phyloP scores from a whole-genome alignment of 1,139 yeast species.

The Candida pseudoviswanathii region DNA sequence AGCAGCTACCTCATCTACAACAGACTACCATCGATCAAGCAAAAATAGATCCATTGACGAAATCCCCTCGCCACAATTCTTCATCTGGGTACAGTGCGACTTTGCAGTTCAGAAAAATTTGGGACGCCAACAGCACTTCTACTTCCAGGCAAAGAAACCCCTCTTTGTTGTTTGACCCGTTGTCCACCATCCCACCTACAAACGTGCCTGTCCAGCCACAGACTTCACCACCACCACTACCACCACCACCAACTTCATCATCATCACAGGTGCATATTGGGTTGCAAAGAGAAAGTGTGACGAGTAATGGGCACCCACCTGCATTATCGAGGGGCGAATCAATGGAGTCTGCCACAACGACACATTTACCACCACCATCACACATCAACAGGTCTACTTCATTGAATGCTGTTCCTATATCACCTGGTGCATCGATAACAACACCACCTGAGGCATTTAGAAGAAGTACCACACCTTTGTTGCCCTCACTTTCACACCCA shows the following conservation, averaged over 20 bases:
- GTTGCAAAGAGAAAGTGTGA: not conserved
- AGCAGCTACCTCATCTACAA: conserved; percentile 6
- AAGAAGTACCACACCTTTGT: conserved; percentile 7
- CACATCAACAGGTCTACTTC: conserved; percentile 13
- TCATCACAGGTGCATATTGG: not conserved
- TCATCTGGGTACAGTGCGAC: conserved; percentile 15
- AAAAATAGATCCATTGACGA: conserved; percentile 8
- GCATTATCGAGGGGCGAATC: not conserved
- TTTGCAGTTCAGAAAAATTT: conserved; percentile 43
- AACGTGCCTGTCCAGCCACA: not conserved
- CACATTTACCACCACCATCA: conserved; percentile 11
- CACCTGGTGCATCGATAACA: conserved; percentile 6
- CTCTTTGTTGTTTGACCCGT: conserved; percentile 39
- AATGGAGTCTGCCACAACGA: not conserved
- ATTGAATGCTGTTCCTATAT: conserved; percentile 3
- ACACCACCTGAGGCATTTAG: conserved; percentile 7
- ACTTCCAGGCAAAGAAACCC: conserved; percentile 34
- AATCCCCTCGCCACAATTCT: conserved; percentile 20
- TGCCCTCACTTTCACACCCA: conserved; percentile 11
- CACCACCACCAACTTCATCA: too few species aligned
- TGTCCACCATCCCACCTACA: conserved; percentile 29
- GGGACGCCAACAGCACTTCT: conserved; percentile 26
- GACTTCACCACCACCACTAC: not conserved
- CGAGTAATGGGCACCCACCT: not conserved
- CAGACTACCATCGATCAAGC: conserved; percentile 5